A percentile compares a stretch with the other conserved stretches of the same genome.
Conservation (phyloP, 139 green algal genomes). For the Chlorella sorokiniana region DNA sequence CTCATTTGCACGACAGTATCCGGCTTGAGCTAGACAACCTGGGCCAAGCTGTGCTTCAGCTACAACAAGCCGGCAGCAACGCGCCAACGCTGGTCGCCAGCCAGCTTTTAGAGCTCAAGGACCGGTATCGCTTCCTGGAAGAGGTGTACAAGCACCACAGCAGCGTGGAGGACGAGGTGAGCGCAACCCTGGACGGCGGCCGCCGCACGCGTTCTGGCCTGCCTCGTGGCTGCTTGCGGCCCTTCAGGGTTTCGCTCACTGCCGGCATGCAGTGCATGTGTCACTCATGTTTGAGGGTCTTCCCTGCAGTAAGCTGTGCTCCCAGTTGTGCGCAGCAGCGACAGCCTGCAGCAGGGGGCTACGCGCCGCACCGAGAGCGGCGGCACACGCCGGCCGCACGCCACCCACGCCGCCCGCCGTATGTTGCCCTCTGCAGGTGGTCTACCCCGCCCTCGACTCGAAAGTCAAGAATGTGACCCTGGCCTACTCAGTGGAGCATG, state of each 20-base stretch:
- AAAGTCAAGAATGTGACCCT: slow-evolving; percentile 92
- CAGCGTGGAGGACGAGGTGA: slow-evolving; percentile 90
- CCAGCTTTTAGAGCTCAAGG: slow-evolving; percentile 59
- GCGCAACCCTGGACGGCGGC: too few species aligned
- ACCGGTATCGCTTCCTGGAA: slow-evolving; percentile 81
- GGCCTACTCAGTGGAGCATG: slow-evolving; percentile 89
- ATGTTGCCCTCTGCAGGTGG: slow-evolving; percentile 62
- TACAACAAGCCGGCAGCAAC: slow-evolving; percentile 42
- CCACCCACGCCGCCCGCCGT: background rate
- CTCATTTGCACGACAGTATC: slow-evolving; percentile 85
- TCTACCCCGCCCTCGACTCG: slow-evolving; percentile 87
- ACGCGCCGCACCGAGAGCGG: background rate
- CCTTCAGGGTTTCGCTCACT: background rate
- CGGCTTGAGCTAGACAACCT: slow-evolving; percentile 73
- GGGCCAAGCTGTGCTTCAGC: slow-evolving; percentile 40
- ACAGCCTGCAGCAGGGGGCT: too few species aligned
- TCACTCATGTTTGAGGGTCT: too few species aligned
- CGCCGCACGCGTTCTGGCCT: too few species aligned
- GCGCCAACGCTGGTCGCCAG: background rate
- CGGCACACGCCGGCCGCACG: background rate
- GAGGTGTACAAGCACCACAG: slow-evolving; percentile 92
- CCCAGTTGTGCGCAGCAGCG: too few species aligned
- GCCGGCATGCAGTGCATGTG: too few species aligned
- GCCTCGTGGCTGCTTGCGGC: background rate
- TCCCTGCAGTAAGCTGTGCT: too few species aligned